Conservation (phyloP, 805 yeast species). For the Peterozyma toletana region DNA sequence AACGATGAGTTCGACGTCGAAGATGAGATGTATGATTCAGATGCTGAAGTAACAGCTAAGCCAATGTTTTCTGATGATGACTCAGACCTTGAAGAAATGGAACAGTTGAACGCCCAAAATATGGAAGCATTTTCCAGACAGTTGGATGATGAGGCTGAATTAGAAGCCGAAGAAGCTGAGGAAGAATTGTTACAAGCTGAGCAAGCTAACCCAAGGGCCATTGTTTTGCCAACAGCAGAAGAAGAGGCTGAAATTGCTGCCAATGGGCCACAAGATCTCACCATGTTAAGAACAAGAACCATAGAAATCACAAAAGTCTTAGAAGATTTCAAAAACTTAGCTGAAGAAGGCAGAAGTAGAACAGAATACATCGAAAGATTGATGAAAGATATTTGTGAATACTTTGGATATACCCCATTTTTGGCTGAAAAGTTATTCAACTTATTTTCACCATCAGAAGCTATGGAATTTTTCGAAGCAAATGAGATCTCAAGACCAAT, state of each 20-base stretch:
- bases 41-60: slow-evolving; percentile 49
- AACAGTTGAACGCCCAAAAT: slow-evolving; percentile 68
- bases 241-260: slow-evolving; percentile 45
- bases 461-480: slow-evolving; percentile 97
- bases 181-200: slow-evolving; percentile 54
- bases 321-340: slow-evolving; percentile 77
- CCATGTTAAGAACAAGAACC: slow-evolving; percentile 86
- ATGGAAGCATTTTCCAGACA: slow-evolving; percentile 72
- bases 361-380: slow-evolving; percentile 74
- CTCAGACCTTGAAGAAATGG: slow-evolving; percentile 56
- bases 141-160: slow-evolving; percentile 52
- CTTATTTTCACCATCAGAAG: slow-evolving; percentile 90
- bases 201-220: slow-evolving; percentile 63
- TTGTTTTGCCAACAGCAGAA: slow-evolving; percentile 63
- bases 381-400: slow-evolving; percentile 79
- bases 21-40: slow-evolving; percentile 53
- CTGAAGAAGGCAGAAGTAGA: slow-evolving; percentile 84
- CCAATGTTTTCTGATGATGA: slow-evolving; percentile 84
- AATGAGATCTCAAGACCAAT: slow-evolving; percentile 96
- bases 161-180: slow-evolving; percentile 57
- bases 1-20: slow-evolving; percentile 27
- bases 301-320: slow-evolving; percentile 90
- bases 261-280: slow-evolving; percentile 62
- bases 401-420: slow-evolving; percentile 88
- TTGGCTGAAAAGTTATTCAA: slow-evolving; percentile 92